Evolutionary conservation across 176 grass and related monocot species (phyloP).

Genomic region (Elaeis guineensis): DNA sequence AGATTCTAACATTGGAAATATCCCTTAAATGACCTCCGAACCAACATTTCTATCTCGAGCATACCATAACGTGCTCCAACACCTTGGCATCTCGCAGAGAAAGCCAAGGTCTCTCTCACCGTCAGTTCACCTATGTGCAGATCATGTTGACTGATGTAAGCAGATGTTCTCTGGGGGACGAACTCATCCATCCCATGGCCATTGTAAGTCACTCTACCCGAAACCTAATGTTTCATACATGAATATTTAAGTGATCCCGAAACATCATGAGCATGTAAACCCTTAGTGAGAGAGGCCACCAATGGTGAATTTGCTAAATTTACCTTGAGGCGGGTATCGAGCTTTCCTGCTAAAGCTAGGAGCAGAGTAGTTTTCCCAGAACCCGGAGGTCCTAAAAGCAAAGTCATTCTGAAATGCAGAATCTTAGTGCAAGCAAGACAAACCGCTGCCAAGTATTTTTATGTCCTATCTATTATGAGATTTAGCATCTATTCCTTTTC

Average conservation of each 20-base stretch:
- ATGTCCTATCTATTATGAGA: too few species aligned
- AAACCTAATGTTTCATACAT: conserved; percentile 1
- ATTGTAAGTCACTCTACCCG: conserved; percentile 30
- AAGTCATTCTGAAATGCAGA: conserved; percentile 23
- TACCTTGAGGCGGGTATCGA: conserved; percentile 10
- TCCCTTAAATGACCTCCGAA: too few species aligned
- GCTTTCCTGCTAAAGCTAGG: conserved; percentile 27
- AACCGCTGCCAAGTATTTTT: too few species aligned
- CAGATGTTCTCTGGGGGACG: conserved; percentile 16
- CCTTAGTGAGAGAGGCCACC: too few species aligned
- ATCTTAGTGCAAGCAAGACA: not conserved
- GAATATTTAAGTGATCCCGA: too few species aligned
- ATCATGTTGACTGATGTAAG: conserved; percentile 28
- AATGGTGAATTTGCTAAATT: too few species aligned
- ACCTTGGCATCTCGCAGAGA: conserved; percentile 31
- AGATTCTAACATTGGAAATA: too few species aligned
- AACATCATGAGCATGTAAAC: too few species aligned
- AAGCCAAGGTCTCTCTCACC: conserved; percentile 23
- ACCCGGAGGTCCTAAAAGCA: conserved; percentile 29
- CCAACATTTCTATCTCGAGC: too few species aligned
- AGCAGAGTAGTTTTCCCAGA: conserved; percentile 29
- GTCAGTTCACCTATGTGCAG: conserved; percentile 25
- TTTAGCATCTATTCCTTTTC: not conserved
- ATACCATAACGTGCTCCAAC: conserved; percentile 19
- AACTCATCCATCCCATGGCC: conserved; percentile 23